A percentile compares a stretch with the other conserved stretches of the same genome.
Conservation (phyloP, 345 rosid genomes). For the Leavenworthia alabamica region DNA sequence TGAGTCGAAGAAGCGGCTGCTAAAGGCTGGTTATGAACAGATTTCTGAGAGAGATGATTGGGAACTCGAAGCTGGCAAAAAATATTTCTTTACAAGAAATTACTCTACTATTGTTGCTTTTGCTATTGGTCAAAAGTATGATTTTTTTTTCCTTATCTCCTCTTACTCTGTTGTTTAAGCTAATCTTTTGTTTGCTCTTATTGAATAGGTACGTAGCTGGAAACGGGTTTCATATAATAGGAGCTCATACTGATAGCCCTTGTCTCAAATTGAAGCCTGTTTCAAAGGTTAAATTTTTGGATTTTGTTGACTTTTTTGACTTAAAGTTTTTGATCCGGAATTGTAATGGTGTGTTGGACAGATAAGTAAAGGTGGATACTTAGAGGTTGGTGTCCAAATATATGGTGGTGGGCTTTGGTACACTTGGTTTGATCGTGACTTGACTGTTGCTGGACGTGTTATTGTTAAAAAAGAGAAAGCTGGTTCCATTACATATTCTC, state of each 20-base stretch:
- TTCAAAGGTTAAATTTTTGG: constrained; percentile 55
- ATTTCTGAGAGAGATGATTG: constrained; percentile 80
- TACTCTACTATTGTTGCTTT: constrained; percentile 89
- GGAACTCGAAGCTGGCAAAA: constrained; percentile 70
- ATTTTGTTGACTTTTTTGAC: neutral
- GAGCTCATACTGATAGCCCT: constrained; percentile 98
- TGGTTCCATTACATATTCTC: constrained; percentile 56
- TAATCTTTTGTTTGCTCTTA: neutral
- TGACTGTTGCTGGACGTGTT: constrained; percentile 90
- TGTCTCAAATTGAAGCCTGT: constrained; percentile 90
- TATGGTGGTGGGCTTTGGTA: constrained; percentile 97
- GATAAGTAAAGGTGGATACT: constrained; percentile 71
- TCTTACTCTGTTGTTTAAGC: neutral
- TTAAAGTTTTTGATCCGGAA: neutral
- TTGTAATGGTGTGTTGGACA: constrained; percentile 27
- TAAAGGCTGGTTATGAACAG: constrained; percentile 62
- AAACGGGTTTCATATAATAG: constrained; percentile 75
- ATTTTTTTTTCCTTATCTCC: neutral
- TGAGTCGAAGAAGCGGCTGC: constrained; percentile 71
- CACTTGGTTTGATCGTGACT: constrained; percentile 98
- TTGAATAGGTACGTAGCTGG: constrained; percentile 77
- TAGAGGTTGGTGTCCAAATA: constrained; percentile 89
- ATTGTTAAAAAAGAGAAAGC: constrained; percentile 53
- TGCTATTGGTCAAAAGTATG: constrained; percentile 80
- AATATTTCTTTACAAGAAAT: constrained; percentile 86